Evolutionary conservation across 331 rosid genomes (phyloP), one percentile per base, ranked within the genome.

Genomic region (Arachis monticola): DNA sequence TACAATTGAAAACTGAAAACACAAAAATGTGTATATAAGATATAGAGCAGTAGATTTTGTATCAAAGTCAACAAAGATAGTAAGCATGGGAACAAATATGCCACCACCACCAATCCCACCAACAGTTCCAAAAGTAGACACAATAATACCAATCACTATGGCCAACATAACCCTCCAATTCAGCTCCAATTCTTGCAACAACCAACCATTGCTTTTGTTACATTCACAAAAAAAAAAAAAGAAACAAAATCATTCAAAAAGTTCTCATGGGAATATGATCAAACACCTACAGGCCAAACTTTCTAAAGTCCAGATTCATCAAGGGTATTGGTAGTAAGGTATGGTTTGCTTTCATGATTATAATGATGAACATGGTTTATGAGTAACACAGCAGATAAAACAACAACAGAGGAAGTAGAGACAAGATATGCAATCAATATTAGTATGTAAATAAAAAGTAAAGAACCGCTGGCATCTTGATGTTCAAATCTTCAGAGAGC

Each of bases 41-140:
- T 22, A 22, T 22, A 22, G 27, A 22, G 98, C 96, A 5, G 98
- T 96, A 2, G 98, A 94, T 72, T 94, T 94, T 32, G 98, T 90
- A 74, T 94, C 98, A 58, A 94, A 94, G 2, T 97, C 97, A 61
- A 90, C 77, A 65, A 94, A 69, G 67, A 94, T 77, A 79, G 95
- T 91, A 47, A 94, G 97, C 97, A 91, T 94, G 17, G 98, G 98
- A 58, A 94, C 98, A 57, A 94, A 94, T 72, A 94, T 94, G 83
- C 98, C 98, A 30, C 98, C 98, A 2, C 98, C 98, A 38, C 98
- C 98, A 0, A 94, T 91, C 4, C 98, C 98, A 41, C 98, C 98
- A 7, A 94, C 97, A 8, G 96, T 90, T 48, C 98, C 98, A 75
- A 92, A 94, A 7, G 97, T 96, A 6, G 97, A 94, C 35, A 96